These are phyloP conservation scores for Zygoascus flipseniorum DNA, from an alignment of 805 yeast genomes.

Conservation along the genomic window DNA sequence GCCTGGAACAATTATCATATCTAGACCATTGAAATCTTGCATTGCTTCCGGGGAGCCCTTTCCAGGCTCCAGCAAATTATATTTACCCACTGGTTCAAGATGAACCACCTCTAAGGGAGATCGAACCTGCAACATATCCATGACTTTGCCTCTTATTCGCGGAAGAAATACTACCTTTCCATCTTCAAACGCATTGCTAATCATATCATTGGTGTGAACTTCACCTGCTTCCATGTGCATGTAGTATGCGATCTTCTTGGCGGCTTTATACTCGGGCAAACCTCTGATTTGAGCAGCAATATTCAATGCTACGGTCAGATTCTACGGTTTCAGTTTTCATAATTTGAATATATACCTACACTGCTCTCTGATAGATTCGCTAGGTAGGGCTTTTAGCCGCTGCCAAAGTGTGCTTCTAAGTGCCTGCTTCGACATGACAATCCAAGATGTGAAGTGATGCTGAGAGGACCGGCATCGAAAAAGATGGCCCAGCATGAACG, in stretches of 20 bases:
- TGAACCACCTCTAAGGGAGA: slow-evolving; percentile 34
- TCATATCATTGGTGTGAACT: slow-evolving; percentile 48
- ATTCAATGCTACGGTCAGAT: background rate
- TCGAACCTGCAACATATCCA: slow-evolving; percentile 49
- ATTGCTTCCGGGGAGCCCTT: slow-evolving; percentile 9
- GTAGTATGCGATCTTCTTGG: slow-evolving; percentile 53
- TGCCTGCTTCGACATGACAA: background rate
- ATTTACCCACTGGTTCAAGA: slow-evolving; percentile 61
- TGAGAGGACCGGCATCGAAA: no score
- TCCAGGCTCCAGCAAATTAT: slow-evolving; percentile 58
- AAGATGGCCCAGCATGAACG: no score
- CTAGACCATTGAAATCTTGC: slow-evolving; percentile 39
- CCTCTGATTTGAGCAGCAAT: slow-evolving; percentile 15
- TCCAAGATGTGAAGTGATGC: no score
- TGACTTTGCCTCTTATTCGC: slow-evolving; percentile 31
- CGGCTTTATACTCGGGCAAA: slow-evolving; percentile 33
- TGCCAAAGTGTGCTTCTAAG: background rate
- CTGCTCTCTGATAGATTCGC: background rate
- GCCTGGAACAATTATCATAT: slow-evolving; percentile 75
- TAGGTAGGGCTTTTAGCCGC: background rate
- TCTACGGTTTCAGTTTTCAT: no score
- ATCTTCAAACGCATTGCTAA: slow-evolving; percentile 42
- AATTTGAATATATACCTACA: background rate
- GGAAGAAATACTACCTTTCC: slow-evolving; percentile 39
- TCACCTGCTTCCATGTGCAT: slow-evolving; percentile 74